Evolutionary conservation across 1,139 yeast genomes (phyloP).

Genomic region (Debaryomyces fabryi): DNA sequence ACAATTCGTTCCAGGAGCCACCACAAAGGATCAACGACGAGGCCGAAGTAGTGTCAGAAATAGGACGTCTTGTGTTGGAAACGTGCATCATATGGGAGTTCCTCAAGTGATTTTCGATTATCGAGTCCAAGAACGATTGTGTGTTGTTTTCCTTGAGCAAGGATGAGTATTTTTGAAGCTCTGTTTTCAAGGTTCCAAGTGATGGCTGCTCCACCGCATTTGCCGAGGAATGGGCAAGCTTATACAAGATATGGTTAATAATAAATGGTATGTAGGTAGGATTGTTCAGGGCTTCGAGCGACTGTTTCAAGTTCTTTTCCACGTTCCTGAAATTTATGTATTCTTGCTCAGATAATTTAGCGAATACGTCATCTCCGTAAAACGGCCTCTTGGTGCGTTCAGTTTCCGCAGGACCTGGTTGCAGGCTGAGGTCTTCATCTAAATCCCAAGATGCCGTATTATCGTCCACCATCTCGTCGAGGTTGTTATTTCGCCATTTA

Average conservation of each 20-base stretch:
- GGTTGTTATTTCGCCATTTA: constrained; percentile 18
- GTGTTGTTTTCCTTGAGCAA: constrained; percentile 8
- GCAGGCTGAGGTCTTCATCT: constrained; percentile 34
- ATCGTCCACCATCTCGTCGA: constrained; percentile 33
- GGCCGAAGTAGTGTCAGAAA: constrained; percentile 22
- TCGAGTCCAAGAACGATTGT: constrained; percentile 6
- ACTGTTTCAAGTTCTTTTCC: constrained; percentile 7
- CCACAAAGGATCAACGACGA: constrained; percentile 23
- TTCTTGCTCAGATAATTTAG: constrained; percentile 19
- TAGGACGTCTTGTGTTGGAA: constrained; percentile 9
- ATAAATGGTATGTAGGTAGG: constrained; percentile 8
- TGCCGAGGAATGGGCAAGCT: constrained; percentile 5
- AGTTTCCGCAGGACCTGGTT: neutral
- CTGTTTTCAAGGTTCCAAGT: constrained; percentile 9
- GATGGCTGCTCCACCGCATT: neutral
- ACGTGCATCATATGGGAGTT: neutral
- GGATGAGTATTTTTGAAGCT: constrained; percentile 13
- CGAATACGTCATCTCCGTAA: constrained; percentile 25
- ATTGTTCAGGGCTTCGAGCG: constrained; percentile 5
- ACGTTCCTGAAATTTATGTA: constrained; percentile 18
- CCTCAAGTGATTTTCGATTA: constrained; percentile 7
- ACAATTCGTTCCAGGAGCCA: constrained; percentile 11
- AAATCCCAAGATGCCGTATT: constrained; percentile 51
- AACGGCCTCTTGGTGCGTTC: constrained; percentile 10
- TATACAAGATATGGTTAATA: constrained; percentile 17